Percentiles rank a stretch among this genome's conserved stretches.
phyloP scores from a whole-genome alignment of 208 protist genomes.

The Endotrypanum monterogeii region DNA sequence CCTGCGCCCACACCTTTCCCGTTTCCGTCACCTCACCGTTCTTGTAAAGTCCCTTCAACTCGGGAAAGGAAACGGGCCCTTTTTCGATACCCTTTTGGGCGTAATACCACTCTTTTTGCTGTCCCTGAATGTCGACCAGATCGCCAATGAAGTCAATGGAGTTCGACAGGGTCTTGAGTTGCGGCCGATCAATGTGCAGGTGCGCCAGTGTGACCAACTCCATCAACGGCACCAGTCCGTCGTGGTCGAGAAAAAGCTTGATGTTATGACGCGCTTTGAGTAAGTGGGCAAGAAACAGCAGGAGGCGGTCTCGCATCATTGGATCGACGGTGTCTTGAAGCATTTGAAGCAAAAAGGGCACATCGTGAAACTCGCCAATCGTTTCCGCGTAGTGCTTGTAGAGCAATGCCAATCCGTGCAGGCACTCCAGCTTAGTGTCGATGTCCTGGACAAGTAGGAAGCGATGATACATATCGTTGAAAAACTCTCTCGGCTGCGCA shows the following conservation, averaged over 20 bases:
- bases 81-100: conserved; percentile 28
- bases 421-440: conserved; percentile 71
- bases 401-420: conserved; percentile 90
- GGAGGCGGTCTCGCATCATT: conserved; percentile 84
- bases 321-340: conserved; percentile 75
- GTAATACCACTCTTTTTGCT: conserved; percentile 94
- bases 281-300: conserved; percentile 79
- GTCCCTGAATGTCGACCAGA: conserved; percentile 60
- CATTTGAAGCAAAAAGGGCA: conserved; percentile 83
- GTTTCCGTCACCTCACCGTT: conserved; percentile 50
- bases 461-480: conserved; percentile 93
- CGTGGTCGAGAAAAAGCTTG: conserved; percentile 91
- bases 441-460: conserved; percentile 86
- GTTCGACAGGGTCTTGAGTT: conserved; percentile 71
- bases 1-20: conserved; percentile 95
- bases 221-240: conserved; percentile 79
- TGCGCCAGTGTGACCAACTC: conserved; percentile 93
- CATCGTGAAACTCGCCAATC: conserved; percentile 88
- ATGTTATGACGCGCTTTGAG: conserved; percentile 84
- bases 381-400: conserved; percentile 84
- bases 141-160: conserved; percentile 72
- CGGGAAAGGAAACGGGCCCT: conserved; percentile 70
- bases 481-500: conserved; percentile 86
- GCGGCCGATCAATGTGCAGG: conserved; percentile 90
- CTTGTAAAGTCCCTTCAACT: conserved; percentile 65